phyloP scores from a whole-genome alignment of 2,329 filamentous ascomycete genomes.

The Paracamarosporium sp. region DNA sequence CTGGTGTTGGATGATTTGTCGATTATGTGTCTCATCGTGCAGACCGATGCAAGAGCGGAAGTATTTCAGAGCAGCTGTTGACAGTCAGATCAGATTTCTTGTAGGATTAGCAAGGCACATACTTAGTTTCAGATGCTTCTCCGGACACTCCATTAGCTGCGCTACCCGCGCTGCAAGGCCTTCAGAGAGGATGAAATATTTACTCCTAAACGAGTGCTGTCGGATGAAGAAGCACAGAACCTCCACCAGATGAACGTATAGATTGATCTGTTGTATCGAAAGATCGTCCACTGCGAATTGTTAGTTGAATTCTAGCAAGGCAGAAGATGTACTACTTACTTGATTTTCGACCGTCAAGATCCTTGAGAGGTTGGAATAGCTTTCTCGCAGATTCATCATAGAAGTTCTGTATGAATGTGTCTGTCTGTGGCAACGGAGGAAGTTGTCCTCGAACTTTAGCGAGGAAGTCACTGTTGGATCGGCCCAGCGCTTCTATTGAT shows the following conservation, averaged over 20 bases:
- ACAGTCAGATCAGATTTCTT: slow-evolving; percentile 23
- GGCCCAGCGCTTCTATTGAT: slow-evolving; percentile 65
- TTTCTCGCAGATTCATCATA: slow-evolving; percentile 86
- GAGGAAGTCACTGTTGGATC: slow-evolving; percentile 72
- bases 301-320: slow-evolving; percentile 22
- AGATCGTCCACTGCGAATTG: slow-evolving; percentile 70
- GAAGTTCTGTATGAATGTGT: slow-evolving; percentile 84
- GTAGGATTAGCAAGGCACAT: slow-evolving; percentile 46
- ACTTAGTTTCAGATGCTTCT: slow-evolving; percentile 94
- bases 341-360: slow-evolving; percentile 70
- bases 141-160: slow-evolving; percentile 79
- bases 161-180: slow-evolving; percentile 79
- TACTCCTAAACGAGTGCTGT: slow-evolving; percentile 84
- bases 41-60: slow-evolving; percentile 85
- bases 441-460: slow-evolving; percentile 64
- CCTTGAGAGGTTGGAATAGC: slow-evolving; percentile 85
- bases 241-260: slow-evolving; percentile 90
- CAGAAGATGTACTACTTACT: slow-evolving; percentile 51
- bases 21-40: slow-evolving; percentile 90
- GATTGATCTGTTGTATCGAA: slow-evolving; percentile 81
- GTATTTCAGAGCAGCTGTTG: slow-evolving; percentile 84
- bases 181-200: slow-evolving; percentile 84
- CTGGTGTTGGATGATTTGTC: slow-evolving; percentile 80
- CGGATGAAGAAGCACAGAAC: slow-evolving; percentile 93
- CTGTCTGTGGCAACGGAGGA: slow-evolving; percentile 71